Percentiles rank a stretch among this genome's conserved stretches.
phyloP scores from a whole-genome alignment of 257 asterid species.

The Gardenia jasminoides region DNA sequence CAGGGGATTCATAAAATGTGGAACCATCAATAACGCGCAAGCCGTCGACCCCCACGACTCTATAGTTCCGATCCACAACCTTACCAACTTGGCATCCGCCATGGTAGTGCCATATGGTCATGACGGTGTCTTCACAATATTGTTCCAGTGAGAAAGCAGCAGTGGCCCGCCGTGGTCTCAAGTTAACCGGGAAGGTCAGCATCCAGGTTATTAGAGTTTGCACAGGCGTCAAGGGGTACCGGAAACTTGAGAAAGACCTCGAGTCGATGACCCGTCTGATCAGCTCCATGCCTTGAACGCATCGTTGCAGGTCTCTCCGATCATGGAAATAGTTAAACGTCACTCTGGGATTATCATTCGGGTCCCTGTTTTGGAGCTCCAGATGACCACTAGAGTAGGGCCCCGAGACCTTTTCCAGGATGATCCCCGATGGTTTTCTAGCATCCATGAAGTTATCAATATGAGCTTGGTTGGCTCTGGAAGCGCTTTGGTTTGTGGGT shows the following conservation, averaged over 20 bases:
- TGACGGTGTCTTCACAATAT: slow-evolving; percentile 64
- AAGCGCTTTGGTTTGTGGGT: neutral
- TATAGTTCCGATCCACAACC: slow-evolving; percentile 63
- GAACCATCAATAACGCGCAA: slow-evolving; percentile 82
- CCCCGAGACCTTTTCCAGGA: slow-evolving; percentile 57
- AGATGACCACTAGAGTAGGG: slow-evolving; percentile 67
- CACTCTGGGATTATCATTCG: slow-evolving; percentile 63
- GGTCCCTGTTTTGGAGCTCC: slow-evolving; percentile 52
- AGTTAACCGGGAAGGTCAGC: slow-evolving; percentile 42
- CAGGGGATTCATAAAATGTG: slow-evolving; percentile 58
- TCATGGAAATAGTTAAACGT: slow-evolving; percentile 79
- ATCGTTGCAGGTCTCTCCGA: slow-evolving; percentile 58
- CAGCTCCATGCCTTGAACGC: slow-evolving; percentile 60
- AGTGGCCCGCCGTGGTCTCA: slow-evolving; percentile 41
- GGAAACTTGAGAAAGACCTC: slow-evolving; percentile 32
- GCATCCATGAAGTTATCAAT: slow-evolving; percentile 2
- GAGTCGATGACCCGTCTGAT: slow-evolving; percentile 49
- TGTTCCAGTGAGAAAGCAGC: slow-evolving; percentile 52
- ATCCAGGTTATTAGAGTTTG: slow-evolving; percentile 35
- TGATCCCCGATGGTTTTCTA: slow-evolving; percentile 33
- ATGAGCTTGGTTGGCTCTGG: neutral
- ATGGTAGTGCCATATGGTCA: slow-evolving; percentile 87
- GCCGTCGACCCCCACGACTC: slow-evolving; percentile 58
- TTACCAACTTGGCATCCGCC: slow-evolving; percentile 78
- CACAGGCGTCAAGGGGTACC: slow-evolving; percentile 42